Percentiles rank a stretch among this genome's conserved stretches.
Evolutionary conservation across 1,139 yeast genomes (phyloP).

Genomic region (Diutina ranongensis): DNA sequence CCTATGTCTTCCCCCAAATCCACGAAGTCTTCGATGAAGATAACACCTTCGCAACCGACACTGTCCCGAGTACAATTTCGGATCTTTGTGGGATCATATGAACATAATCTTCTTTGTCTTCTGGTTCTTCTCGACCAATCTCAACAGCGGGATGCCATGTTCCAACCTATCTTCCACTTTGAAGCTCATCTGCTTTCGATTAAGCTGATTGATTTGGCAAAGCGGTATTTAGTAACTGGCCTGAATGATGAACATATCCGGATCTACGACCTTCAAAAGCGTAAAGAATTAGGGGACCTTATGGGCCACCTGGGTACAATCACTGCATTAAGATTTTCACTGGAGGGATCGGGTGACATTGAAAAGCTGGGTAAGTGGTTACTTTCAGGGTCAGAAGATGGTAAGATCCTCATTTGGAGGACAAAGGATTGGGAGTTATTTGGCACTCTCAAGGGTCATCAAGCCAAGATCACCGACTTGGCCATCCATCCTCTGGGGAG

Average conservation of each 20-base stretch:
- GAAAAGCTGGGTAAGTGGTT: slow-evolving; percentile 68
- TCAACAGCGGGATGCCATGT: slow-evolving; percentile 35
- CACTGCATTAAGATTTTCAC: slow-evolving; percentile 62
- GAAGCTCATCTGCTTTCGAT: slow-evolving; percentile 89
- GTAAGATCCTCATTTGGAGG: slow-evolving; percentile 85
- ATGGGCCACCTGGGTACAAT: slow-evolving; percentile 87
- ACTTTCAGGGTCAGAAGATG: slow-evolving; percentile 84
- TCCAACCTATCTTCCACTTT: slow-evolving; percentile 91
- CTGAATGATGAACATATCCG: slow-evolving; percentile 94
- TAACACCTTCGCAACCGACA: neutral
- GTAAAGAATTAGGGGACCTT: slow-evolving; percentile 87
- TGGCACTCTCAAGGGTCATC: slow-evolving; percentile 81
- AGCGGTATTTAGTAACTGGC: slow-evolving; percentile 84
- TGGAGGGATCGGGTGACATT: slow-evolving; percentile 19
- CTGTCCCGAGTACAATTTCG: slow-evolving; percentile 35
- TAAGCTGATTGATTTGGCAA: slow-evolving; percentile 72
- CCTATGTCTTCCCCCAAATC: neutral
- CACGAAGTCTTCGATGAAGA: neutral
- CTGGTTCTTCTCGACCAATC: slow-evolving; percentile 45
- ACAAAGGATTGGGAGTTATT: slow-evolving; percentile 94
- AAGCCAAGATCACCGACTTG: slow-evolving; percentile 64
- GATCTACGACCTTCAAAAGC: slow-evolving; percentile 84
- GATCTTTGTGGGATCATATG: slow-evolving; percentile 88
- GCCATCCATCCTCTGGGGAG: slow-evolving; percentile 90
- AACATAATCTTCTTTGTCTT: slow-evolving; percentile 80